Percentiles rank a stretch among this genome's conserved stretches.
phyloP scores from a whole-genome alignment of 108 stramenopile species.

The Discostella stelligeroides region DNA sequence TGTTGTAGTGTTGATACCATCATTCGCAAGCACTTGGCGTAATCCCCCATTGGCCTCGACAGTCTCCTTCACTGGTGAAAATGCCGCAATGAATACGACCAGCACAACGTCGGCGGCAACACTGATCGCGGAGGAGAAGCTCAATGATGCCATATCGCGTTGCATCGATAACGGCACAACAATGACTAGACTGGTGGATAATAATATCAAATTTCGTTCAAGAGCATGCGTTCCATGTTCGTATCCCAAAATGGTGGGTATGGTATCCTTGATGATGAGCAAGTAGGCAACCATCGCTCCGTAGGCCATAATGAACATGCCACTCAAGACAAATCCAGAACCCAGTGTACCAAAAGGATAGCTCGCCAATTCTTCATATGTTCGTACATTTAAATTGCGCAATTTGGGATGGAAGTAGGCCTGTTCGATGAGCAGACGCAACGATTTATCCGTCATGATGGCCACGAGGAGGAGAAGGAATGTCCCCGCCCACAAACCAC shows the following conservation, averaged over 20 bases:
- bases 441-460: constrained; percentile 70
- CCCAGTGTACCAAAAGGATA: constrained; percentile 68
- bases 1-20: constrained; percentile 58
- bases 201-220: constrained; percentile 61
- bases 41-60: constrained; percentile 71
- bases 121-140: constrained; percentile 62
- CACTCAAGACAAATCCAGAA: constrained; percentile 55
- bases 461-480: constrained; percentile 63
- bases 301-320: constrained; percentile 82
- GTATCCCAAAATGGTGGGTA: constrained; percentile 70
- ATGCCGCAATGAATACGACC: constrained; percentile 65
- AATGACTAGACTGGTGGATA: constrained; percentile 51
- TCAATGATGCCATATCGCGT: constrained; percentile 74
- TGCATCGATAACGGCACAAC: constrained; percentile 78
- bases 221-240: constrained; percentile 49
- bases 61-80: constrained; percentile 59
- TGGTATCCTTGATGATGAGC: constrained; percentile 82
- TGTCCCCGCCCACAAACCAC: constrained; percentile 67
- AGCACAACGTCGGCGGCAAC: constrained; percentile 73
- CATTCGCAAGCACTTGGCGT: constrained; percentile 50
- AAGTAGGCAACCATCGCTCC: constrained; percentile 90
- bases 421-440: constrained; percentile 74
- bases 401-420: constrained; percentile 72
- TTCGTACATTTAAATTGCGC: constrained; percentile 49
- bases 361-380: constrained; percentile 71